These are phyloP conservation scores for Acidiella bohemica DNA, from an alignment of 495 filamentous ascomycete genomes.

Conservation along the genomic window DNA sequence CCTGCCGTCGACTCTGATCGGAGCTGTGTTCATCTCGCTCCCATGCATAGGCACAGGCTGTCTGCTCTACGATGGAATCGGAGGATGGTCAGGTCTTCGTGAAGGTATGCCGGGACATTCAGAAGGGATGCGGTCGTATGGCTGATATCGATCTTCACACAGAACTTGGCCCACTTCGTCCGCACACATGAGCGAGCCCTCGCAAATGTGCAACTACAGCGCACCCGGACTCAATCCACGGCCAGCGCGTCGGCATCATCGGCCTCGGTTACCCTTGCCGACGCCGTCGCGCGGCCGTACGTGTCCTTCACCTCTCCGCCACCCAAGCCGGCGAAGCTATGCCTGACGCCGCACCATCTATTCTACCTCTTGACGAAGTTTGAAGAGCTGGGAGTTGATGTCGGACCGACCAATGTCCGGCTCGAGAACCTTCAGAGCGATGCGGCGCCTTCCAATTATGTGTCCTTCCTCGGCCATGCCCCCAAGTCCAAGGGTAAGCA, in stretches of 20 bases:
- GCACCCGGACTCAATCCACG: constrained; percentile 43
- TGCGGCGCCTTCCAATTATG: constrained; percentile 75
- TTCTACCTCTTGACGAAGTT: constrained; percentile 92
- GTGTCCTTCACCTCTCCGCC: constrained; percentile 70
- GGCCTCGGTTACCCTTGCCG: constrained; percentile 57
- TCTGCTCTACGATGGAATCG: constrained; percentile 19
- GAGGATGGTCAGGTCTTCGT: constrained; percentile 18
- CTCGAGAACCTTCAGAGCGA: constrained; percentile 89
- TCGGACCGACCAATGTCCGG: constrained; percentile 91
- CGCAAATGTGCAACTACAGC: constrained; percentile 77
- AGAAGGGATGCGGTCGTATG: background rate
- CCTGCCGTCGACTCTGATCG: no score
- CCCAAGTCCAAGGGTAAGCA: constrained; percentile 49
- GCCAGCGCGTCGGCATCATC: constrained; percentile 45
- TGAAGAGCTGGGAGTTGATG: constrained; percentile 75
- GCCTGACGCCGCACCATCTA: constrained; percentile 91
- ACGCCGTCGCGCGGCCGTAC: constrained; percentile 72
- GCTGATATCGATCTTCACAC: background rate
- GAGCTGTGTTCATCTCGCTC: no score
- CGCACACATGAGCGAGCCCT: constrained; percentile 94
- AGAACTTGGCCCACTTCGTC: constrained; percentile 93
- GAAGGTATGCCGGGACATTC: constrained; percentile 7
- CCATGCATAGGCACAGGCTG: constrained; percentile 13
- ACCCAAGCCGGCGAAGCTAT: constrained; percentile 79
- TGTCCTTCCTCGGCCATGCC: constrained; percentile 78